phyloP scores from a whole-genome alignment of 495 filamentous ascomycete species.

The Cercophora sp. region DNA sequence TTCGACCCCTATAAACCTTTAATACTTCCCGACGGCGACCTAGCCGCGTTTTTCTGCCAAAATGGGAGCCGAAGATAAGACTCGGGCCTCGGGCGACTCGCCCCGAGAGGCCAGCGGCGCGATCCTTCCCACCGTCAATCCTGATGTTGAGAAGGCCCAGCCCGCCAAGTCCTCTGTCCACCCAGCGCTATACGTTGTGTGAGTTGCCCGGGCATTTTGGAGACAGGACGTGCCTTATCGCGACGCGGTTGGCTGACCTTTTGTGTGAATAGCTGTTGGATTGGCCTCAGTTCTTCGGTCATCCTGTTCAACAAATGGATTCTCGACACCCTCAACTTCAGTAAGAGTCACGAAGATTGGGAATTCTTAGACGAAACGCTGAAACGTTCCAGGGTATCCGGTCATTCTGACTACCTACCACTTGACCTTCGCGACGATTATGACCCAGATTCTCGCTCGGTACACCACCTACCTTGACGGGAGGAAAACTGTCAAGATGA shows the following conservation, averaged over 20 bases:
- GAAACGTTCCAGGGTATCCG: constrained; percentile 46
- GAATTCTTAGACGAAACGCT: constrained; percentile 22
- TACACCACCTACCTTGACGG: constrained; percentile 83
- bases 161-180: constrained; percentile 64
- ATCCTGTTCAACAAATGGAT: constrained; percentile 99
- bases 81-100: constrained; percentile 69
- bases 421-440: constrained; percentile 79
- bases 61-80: constrained; percentile 67
- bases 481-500: constrained; percentile 90
- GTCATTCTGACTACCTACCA: constrained; percentile 93
- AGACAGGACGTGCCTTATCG: too few relatives aligned
- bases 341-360: constrained; percentile 49
- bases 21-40: not conserved
- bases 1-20: not conserved
- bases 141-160: constrained; percentile 60
- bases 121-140: constrained; percentile 76
- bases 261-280: constrained; percentile 94
- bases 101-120: constrained; percentile 56
- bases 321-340: constrained; percentile 74
- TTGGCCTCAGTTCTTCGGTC: constrained; percentile 81
- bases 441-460: constrained; percentile 85
- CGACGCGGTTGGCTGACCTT: too few relatives aligned
- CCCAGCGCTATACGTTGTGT: constrained; percentile 87
- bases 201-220: too few relatives aligned
- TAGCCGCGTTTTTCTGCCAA: too few relatives aligned